Evolutionary conservation across 2,329 filamentous ascomycete species (phyloP).

Genomic region (Chaetomium globosum): DNA sequence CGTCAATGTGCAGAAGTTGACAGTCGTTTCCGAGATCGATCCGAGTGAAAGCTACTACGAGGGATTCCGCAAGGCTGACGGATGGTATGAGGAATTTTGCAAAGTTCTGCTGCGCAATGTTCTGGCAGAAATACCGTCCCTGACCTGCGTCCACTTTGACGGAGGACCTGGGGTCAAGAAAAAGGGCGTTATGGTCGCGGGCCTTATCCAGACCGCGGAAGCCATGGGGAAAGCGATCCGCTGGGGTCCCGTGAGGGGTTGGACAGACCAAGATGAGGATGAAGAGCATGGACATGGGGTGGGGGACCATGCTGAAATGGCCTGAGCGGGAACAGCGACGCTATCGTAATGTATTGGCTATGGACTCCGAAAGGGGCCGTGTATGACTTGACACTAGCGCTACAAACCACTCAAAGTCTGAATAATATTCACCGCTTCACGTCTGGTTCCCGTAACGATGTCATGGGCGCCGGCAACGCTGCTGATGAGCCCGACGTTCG

Average conservation of each 20-base stretch:
- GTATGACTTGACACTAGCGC: conserved; percentile 11
- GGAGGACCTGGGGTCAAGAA: conserved; percentile 67
- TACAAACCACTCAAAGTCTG: conserved; percentile 20
- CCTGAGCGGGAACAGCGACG: background rate
- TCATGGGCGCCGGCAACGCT: conserved; percentile 44
- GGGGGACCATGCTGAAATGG: conserved; percentile 23
- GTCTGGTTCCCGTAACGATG: conserved; percentile 44
- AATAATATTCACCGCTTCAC: conserved; percentile 38
- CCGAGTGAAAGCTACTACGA: conserved; percentile 68
- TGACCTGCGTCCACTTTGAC: conserved; percentile 68
- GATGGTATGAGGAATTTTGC: conserved; percentile 72
- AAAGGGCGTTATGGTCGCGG: conserved; percentile 64
- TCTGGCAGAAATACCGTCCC: conserved; percentile 57
- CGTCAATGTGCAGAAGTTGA: conserved; percentile 59
- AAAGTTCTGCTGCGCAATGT: conserved; percentile 59
- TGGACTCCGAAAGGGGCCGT: background rate
- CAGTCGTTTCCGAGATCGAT: conserved; percentile 72
- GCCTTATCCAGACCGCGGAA: conserved; percentile 57
- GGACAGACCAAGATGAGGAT: conserved; percentile 59
- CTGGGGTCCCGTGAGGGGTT: conserved; percentile 70
- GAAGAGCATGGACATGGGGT: conserved; percentile 50
- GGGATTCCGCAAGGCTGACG: conserved; percentile 66
- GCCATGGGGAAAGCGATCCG: conserved; percentile 56
- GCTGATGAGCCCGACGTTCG: conserved; percentile 50
- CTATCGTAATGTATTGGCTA: background rate